Conservation (phyloP, 73 alveolate species). For the Uronychia binucleata region DNA sequence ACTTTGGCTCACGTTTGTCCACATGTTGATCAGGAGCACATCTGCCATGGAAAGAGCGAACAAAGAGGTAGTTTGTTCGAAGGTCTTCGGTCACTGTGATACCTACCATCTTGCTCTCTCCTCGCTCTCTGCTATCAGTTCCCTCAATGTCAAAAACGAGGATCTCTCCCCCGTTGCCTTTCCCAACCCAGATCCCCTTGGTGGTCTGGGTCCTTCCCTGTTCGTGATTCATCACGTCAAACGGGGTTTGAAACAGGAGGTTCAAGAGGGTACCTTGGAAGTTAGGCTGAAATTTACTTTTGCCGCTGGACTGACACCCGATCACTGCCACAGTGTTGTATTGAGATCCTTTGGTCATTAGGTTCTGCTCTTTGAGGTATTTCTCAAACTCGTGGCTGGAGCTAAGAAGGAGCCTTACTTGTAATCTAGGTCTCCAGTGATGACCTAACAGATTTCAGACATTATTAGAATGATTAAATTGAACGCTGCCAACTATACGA, state of each 20-base stretch:
- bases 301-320: conserved; percentile 88
- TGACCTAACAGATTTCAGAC: conserved; percentile 40
- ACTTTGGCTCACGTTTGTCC: conserved; percentile 62
- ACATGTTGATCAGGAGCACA: conserved; percentile 87
- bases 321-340: conserved; percentile 80
- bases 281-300: conserved; percentile 26
- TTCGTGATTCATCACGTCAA: conserved; percentile 72
- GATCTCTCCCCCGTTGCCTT: conserved; percentile 52
- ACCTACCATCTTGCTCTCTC: conserved; percentile 65
- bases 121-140: conserved; percentile 88
- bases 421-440: conserved; percentile 50
- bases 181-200: conserved; percentile 82
- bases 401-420: conserved; percentile 3
- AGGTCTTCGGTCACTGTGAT: conserved; percentile 34
- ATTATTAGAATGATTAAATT: not conserved
- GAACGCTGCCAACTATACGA: no score
- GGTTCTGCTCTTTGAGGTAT: conserved; percentile 32
- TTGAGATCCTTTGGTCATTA: conserved; percentile 35
- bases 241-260: conserved; percentile 70
- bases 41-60: conserved; percentile 90
- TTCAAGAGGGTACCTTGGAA: conserved; percentile 70
- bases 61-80: conserved; percentile 87
- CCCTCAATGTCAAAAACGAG: conserved; percentile 88
- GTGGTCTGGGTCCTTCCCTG: conserved; percentile 87
- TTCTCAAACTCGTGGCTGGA: conserved; percentile 24